A percentile compares a stretch with the other conserved stretches of the same genome.
Evolutionary conservation across 768 basidiomycete genomes (phyloP).

Genomic region (Lentinula guzmanii): DNA sequence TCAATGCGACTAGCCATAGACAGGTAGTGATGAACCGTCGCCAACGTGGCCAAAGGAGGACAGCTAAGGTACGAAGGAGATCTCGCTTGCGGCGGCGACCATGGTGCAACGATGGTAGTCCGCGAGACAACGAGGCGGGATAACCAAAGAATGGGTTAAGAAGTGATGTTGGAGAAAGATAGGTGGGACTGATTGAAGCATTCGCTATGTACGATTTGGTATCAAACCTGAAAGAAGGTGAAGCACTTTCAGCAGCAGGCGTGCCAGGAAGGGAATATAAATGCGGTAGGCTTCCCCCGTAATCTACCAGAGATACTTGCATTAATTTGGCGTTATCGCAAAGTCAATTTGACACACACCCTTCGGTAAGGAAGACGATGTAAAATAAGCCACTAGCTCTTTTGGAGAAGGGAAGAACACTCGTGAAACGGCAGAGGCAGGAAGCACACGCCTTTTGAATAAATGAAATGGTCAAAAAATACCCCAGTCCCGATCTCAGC

Average conservation of each 20-base stretch:
- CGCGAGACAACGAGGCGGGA: slow-evolving; percentile 35
- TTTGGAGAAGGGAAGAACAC: slow-evolving; percentile 59
- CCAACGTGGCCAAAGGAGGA: slow-evolving; percentile 69
- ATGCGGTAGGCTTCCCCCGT: slow-evolving; percentile 55
- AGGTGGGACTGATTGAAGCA: slow-evolving; percentile 18
- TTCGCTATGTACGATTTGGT: background rate
- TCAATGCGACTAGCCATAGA: slow-evolving; percentile 24
- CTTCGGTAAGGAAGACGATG: slow-evolving; percentile 47
- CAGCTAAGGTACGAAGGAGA: slow-evolving; percentile 52
- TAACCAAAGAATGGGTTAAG: slow-evolving; percentile 77
- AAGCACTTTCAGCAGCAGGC: slow-evolving; percentile 32
- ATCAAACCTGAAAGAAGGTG: background rate
- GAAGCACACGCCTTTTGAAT: slow-evolving; percentile 49
- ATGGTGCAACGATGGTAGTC: slow-evolving; percentile 41
- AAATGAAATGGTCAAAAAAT: slow-evolving; percentile 6
- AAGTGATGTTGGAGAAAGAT: slow-evolving; percentile 48
- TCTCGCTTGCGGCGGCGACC: slow-evolving; percentile 69
- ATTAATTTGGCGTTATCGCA: slow-evolving; percentile 14
- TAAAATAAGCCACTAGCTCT: slow-evolving; percentile 52
- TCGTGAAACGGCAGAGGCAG: slow-evolving; percentile 50
- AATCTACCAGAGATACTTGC: slow-evolving; percentile 40
- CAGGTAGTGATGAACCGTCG: slow-evolving; percentile 29
- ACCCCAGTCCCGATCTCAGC: background rate
- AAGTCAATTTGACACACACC: slow-evolving; percentile 30
- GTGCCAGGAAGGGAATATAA: slow-evolving; percentile 37